Evolutionary conservation across 495 filamentous ascomycete species (phyloP), one percentile per base, ranked within the genome.

Genomic region (Talaromyces ruber): DNA sequence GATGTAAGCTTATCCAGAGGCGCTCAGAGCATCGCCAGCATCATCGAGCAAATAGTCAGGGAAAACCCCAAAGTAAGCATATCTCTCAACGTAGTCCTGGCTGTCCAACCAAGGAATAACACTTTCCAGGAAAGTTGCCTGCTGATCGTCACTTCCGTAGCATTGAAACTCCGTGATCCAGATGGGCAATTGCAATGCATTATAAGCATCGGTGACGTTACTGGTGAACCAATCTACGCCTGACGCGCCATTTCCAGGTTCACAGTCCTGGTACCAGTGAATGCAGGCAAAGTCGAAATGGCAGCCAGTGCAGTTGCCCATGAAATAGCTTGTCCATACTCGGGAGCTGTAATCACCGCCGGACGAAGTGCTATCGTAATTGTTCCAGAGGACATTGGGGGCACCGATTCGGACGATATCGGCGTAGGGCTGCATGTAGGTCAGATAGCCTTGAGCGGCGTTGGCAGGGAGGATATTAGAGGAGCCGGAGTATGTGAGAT

Each of bases 151-250:
- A 25, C 59, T 64, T 37, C 82, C 79, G 54, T 67, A 55, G 18
- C 80, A 80, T 11, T 61, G 61, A 70, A 91, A 91, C 72, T 92
- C 89, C 57, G 88, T 89, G 62, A 90, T 74, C 84, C 86, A 91
- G 66, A 92, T 39, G 14, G 34, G 34, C 34, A 39, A 16, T 16
- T 39, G 34, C 34, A 39, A 16, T 4, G 34, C 16, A n/a, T 39
- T 39, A 39, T 39, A 39, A 14, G 34, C 34, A 39, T 39, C 34
- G 12, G 34, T 39, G 34, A 39, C 34, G 16, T 39, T 39, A 39
- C 34, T 39, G 12, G 34, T 14, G 34, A 39, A 39, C 34, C 34
- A 39, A 39, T 39, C 34, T 39, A 14, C 34, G 34, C 34, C 34
- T 11, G 34, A 39, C 14, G 14, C 34, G 3, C 34, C 34, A n/a